Evolutionary conservation across 768 basidiomycete species (phyloP).

Genomic region (Lyophyllum decastes): DNA sequence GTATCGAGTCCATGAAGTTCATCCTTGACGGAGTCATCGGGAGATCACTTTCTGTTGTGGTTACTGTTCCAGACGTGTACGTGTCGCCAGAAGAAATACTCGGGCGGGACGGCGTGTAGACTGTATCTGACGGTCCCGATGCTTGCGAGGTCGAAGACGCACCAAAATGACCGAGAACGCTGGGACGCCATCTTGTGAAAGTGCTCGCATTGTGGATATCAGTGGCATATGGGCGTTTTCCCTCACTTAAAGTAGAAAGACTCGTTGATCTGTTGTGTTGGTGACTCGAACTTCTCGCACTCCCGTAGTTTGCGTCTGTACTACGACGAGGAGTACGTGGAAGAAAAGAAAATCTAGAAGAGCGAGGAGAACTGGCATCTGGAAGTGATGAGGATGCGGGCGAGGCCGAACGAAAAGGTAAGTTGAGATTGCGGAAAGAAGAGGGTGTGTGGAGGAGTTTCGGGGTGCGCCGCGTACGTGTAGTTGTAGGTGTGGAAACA

Average conservation of each 20-base stretch:
- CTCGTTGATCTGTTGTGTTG: constrained; percentile 53
- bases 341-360: constrained; percentile 49
- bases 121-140: constrained; percentile 41
- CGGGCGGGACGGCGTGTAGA: constrained; percentile 48
- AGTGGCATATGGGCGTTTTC: not conserved
- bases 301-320: constrained; percentile 26
- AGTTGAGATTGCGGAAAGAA: constrained; percentile 45
- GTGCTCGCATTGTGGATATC: constrained; percentile 17
- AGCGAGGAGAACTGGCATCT: constrained; percentile 34
- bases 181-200: constrained; percentile 60
- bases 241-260: constrained; percentile 40
- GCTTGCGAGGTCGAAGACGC: constrained; percentile 46
- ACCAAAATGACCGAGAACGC: constrained; percentile 64
- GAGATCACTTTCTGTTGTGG: constrained; percentile 45
- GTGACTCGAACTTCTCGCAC: constrained; percentile 24
- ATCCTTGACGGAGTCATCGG: constrained; percentile 40
- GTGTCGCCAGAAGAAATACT: constrained; percentile 66
- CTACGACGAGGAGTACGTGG: constrained; percentile 36
- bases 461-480: constrained; percentile 34
- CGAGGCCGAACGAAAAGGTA: constrained; percentile 44
- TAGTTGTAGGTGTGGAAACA: constrained; percentile 33
- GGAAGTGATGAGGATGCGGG: constrained; percentile 34
- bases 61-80: constrained; percentile 49
- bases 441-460: constrained; percentile 36
- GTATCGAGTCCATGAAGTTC: constrained; percentile 42